Evolutionary conservation across 2,329 filamentous ascomycete species (phyloP).

Genomic region (Chaetomium strumarium): DNA sequence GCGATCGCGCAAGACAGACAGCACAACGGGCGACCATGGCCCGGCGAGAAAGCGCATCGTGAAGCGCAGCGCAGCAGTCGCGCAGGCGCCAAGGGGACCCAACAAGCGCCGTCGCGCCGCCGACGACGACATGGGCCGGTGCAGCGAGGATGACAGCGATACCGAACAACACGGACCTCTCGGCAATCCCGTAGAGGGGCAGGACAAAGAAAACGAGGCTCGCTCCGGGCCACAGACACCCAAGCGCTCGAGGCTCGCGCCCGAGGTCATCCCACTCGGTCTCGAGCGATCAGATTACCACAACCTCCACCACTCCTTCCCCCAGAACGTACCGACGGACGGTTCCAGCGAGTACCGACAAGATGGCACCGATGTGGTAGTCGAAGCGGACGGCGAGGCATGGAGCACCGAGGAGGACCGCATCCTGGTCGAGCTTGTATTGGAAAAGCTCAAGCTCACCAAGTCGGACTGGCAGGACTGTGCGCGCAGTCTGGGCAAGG

Average conservation of each 20-base stretch:
- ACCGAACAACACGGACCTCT: constrained; percentile 16
- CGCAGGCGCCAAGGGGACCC: constrained; percentile 34
- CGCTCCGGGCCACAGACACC: constrained; percentile 43
- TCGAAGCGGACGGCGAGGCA: constrained; percentile 40
- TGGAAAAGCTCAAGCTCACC: constrained; percentile 59
- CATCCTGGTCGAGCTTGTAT: constrained; percentile 59
- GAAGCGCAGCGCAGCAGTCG: constrained; percentile 37
- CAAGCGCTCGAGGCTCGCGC: constrained; percentile 55
- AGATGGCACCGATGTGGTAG: constrained; percentile 36
- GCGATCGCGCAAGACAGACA: constrained; percentile 39
- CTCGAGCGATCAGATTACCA: constrained; percentile 55
- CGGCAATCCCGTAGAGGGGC: constrained; percentile 14
- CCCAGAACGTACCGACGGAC: neutral
- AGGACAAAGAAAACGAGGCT: constrained; percentile 11
- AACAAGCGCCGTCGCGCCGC: constrained; percentile 49
- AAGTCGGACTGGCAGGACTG: constrained; percentile 64
- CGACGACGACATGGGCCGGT: constrained; percentile 42
- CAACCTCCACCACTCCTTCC: constrained; percentile 33
- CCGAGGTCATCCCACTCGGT: constrained; percentile 54
- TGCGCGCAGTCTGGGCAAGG: constrained; percentile 56
- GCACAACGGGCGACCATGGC: constrained; percentile 26
- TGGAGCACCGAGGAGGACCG: constrained; percentile 62
- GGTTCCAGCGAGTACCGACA: neutral
- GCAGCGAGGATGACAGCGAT: constrained; percentile 27
- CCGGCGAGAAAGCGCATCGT: constrained; percentile 43